phyloP scores from a whole-genome alignment of 2,329 filamentous ascomycete species.

The Hypoxylon sp. region DNA sequence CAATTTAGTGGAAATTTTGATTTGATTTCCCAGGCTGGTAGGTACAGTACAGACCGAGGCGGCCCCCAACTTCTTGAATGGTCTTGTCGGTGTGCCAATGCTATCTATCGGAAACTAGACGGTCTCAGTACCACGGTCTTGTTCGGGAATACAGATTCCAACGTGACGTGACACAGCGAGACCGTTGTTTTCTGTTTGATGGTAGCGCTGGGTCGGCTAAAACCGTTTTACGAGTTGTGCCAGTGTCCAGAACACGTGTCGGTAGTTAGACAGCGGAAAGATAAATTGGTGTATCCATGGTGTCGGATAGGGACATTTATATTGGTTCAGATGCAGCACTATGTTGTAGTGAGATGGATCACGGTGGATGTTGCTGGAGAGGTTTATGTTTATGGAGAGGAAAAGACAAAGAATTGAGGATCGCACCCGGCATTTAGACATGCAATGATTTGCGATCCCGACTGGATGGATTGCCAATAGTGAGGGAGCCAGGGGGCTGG shows the following conservation, averaged over 20 bases:
- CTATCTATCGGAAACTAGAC: constrained; percentile 35
- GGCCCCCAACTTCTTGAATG: constrained; percentile 38
- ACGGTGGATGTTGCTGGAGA: constrained; percentile 8
- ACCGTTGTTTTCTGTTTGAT: constrained; percentile 27
- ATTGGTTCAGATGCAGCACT: constrained; percentile 18
- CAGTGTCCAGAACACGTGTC: constrained; percentile 38
- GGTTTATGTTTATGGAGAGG: not conserved
- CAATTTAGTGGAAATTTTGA: constrained; percentile 27
- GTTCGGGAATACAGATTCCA: constrained; percentile 25
- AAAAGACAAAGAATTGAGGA: constrained; percentile 16
- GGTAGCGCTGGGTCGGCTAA: constrained; percentile 15
- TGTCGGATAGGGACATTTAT: constrained; percentile 33
- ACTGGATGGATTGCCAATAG: constrained; percentile 38
- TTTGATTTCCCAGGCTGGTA: constrained; percentile 34
- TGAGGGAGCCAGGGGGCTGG: constrained; percentile 39
- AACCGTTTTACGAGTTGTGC: constrained; percentile 24
- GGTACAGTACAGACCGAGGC: constrained; percentile 28
- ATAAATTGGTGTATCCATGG: constrained; percentile 29
- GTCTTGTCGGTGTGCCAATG: constrained; percentile 26
- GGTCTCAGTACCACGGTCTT: constrained; percentile 18
- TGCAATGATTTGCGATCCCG: constrained; percentile 39
- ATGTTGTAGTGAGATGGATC: constrained; percentile 1
- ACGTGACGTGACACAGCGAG: constrained; percentile 29
- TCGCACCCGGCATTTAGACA: constrained; percentile 4
- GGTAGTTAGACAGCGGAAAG: constrained; percentile 28